A percentile compares a stretch with the other conserved stretches of the same genome.
Evolutionary conservation across 2,329 filamentous ascomycete genomes (phyloP).

Genomic region (Dothiorella sarmentorum): DNA sequence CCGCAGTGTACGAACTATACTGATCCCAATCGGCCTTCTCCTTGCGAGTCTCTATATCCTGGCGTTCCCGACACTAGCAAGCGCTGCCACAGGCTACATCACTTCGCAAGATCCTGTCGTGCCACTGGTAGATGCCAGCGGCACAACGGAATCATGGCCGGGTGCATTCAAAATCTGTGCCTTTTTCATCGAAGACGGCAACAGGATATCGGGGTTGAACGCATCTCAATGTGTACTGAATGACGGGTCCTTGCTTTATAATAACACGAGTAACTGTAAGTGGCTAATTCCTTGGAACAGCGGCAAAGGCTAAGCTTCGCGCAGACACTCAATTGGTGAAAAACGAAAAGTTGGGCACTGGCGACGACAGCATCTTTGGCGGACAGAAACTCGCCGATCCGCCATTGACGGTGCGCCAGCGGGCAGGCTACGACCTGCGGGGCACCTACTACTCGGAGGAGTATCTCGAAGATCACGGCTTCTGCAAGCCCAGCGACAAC

Average conservation of each 20-base stretch:
- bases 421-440: neutral
- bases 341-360: neutral
- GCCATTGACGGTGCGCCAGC: neutral
- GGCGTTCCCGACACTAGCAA: neutral
- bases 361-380: neutral
- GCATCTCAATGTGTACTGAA: too few relatives aligned
- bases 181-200: neutral
- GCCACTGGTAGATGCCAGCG: neutral
- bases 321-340: neutral
- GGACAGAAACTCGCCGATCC: neutral
- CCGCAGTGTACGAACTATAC: neutral
- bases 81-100: neutral
- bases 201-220: neutral
- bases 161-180: neutral
- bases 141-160: too few relatives aligned
- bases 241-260: too few relatives aligned
- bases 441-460: neutral
- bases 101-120: neutral
- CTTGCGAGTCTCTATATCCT: neutral
- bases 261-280: too few relatives aligned
- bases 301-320: too few relatives aligned
- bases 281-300: too few relatives aligned
- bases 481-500: neutral
- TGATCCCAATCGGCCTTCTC: neutral
- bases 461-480: neutral